Conservation (phyloP, 148 eudicot species). For the Rhododendron simsii region DNA sequence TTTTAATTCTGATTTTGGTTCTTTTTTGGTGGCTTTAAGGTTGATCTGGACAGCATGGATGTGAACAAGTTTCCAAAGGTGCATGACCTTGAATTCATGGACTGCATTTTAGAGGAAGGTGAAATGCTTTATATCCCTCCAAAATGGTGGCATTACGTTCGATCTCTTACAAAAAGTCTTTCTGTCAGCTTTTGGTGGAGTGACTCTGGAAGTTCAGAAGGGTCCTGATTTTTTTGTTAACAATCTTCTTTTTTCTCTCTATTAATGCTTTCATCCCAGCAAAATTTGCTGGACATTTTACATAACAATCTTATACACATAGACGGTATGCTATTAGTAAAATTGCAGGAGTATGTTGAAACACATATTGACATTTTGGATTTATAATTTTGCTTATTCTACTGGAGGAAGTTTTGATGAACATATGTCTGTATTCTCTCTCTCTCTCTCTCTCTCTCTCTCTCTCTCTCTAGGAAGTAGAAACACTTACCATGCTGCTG, state of each 20-base stretch:
- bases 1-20: neutral
- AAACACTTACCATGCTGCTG: neutral
- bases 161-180: constrained; percentile 79
- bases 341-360: neutral
- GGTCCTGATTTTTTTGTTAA: constrained; percentile 12
- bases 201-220: constrained; percentile 36
- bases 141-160: constrained; percentile 98
- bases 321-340: neutral
- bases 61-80: constrained; percentile 58
- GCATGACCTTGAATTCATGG: constrained; percentile 73
- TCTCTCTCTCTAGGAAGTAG: neutral
- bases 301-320: neutral
- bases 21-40: constrained; percentile 35
- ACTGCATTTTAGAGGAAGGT: constrained; percentile 91
- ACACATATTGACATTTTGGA: neutral
- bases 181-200: constrained; percentile 99
- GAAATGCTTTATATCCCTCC: constrained; percentile 99
- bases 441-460: neutral
- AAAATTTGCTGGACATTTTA: neutral
- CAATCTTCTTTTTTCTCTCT: constrained; percentile 6
- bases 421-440: neutral
- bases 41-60: constrained; percentile 83
- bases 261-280: neutral
- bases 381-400: neutral
- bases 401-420: neutral